Evolutionary conservation across 2,329 filamentous ascomycete genomes (phyloP), one percentile per base, ranked within the genome.

Genomic region (Cryoendolithus antarcticus): DNA sequence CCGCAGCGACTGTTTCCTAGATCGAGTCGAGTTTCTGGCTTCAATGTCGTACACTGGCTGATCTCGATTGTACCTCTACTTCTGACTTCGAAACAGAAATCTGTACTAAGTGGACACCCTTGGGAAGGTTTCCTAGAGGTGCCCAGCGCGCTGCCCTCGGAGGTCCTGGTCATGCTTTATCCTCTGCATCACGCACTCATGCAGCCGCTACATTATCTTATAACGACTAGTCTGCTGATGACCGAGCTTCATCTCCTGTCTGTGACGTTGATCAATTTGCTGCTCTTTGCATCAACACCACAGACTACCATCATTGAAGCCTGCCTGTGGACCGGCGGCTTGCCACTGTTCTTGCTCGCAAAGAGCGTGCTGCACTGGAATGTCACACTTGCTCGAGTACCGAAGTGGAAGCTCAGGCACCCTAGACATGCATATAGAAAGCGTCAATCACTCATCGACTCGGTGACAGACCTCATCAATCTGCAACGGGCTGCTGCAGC

Each of bases 241-340:
- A 79, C 91, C 4, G 91, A 98, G 60, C 70, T 95, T 32, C 86
- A 95, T 52, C 69, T 98, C 7, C 72, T 96, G 10, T 89, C 89
- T 1, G 75, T 82, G 30, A 77, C 78, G 2, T 69, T 98, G 9
- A 80, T 95, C 52, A 86, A 93, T 53, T 64, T 95, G 9, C 65
- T 93, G 1, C 58, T 94, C 2, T 73, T 93, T 44, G 77, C 86
- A 0, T 65, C 67, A 5, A 91, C 88, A 0, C 66, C 67, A 4
- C 67, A 70, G 46, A 56, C 57, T 4, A 46, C 50, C 3, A 69
- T 70, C 21, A 50, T 70, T 3, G 59, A 59, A 32, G 59, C 60
- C 6, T 49, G 68, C 32, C 48, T 70, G 9, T 70, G 67, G 66
- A 44, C 67, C 12, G 67, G 89, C n/a, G 86, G 88, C 1, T 60